Base-by-base conservation (phyloP, 176 grass and related monocot species). In the Oryza punctata region DNA sequence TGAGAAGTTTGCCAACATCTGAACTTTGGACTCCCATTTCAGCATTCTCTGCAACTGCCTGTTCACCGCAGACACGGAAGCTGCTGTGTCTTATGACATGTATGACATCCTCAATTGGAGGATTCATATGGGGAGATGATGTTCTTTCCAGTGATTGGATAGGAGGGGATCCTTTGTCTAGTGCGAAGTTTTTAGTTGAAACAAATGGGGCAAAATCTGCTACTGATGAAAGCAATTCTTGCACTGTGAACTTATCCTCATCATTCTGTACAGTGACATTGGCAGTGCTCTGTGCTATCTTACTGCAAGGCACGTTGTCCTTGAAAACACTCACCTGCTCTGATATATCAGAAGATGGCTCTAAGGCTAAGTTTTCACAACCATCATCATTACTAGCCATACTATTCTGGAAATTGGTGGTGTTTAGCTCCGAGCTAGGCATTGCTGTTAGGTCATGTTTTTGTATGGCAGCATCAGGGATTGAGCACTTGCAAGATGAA, bases 211-310 rank as follows among this genome's bases (percentile, higher is more conserved):
- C 63, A 82, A 72, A 87, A 75, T 87, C 86, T 64, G 87, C 81
- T 70, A 92, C 87, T 25, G 93, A 85, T 60, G 93, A 96, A 74
- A 96, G 91, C 45, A 99, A 81, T 37, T 99, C 97, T 87, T 91
- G 86, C 64, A 99, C 97, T 35, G 89, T 92, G 80, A 94, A 96
- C 84, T 92, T 94, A 75, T 96, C 97, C 47, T 92, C 89, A n/a
- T 89, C 93, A 77, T 67, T 63, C 38, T 64, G 85, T 75, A 43
- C 78, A 77, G 52, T 83, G 16, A 67, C 81, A 23, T 25, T 52
- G 5, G 66, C 67, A 86, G 60, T 76, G 28, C 81, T 83, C 44
- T 89, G 83, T 12, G 54, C 78, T 15, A 70, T 64, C 50, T 84
- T 74, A 67, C 69, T 70, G 40, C 73, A 76, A 12, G 84, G 63